Conservation (phyloP, 23 red algal genomes). For the Gracilaria domingensis region DNA sequence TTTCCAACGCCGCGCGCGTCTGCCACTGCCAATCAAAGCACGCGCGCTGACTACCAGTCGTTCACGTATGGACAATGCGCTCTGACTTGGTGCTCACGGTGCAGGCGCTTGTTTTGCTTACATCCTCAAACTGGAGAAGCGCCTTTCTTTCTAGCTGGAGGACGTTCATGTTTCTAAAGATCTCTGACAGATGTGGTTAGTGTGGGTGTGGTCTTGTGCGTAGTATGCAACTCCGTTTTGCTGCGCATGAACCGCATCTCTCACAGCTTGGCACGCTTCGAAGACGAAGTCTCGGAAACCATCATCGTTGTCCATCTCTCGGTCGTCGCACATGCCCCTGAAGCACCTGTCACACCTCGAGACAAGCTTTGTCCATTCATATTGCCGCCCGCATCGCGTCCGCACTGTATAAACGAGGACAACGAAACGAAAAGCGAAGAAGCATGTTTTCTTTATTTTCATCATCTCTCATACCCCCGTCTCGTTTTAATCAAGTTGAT, state of each 20-base stretch:
- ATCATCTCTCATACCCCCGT: slow-evolving; percentile 91
- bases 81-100: not conserved
- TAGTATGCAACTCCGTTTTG: too few species aligned
- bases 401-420: not conserved
- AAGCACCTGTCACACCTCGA: not conserved
- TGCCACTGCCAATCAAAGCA: not conserved
- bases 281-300: slow-evolving; percentile 27
- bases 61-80: not conserved
- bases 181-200: too few species aligned
- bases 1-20: not conserved
- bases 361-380: not conserved
- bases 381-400: not conserved
- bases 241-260: too few species aligned
- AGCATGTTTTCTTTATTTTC: not conserved
- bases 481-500: slow-evolving; percentile 85
- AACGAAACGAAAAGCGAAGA: not conserved
- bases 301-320: slow-evolving; percentile 2
- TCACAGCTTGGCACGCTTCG: not conserved
- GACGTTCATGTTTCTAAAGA: too few species aligned
- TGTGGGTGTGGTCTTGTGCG: too few species aligned
- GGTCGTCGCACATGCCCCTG: not conserved
- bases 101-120: not conserved
- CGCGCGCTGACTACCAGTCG: not conserved
- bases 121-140: too few species aligned
- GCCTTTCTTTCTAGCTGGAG: too few species aligned